Evolutionary conservation across 768 basidiomycete genomes (phyloP).

Genomic region (Lyophyllum decastes): DNA sequence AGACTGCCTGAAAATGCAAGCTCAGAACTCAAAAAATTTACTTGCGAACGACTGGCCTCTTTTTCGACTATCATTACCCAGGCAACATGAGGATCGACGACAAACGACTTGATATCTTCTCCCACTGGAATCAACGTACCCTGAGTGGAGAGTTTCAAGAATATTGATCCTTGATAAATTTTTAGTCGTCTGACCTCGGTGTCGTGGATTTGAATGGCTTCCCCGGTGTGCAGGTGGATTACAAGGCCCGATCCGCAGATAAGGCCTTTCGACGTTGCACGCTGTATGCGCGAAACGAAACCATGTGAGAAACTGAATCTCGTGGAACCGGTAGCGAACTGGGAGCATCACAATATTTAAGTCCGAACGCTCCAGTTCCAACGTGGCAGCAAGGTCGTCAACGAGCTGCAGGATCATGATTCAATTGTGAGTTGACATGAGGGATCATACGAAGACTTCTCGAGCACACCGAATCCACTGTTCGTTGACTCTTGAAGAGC

Average conservation of each 20-base stretch:
- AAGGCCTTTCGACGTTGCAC: slow-evolving; percentile 89
- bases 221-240: slow-evolving; percentile 60
- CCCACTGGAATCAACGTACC: slow-evolving; percentile 75
- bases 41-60: slow-evolving; percentile 58
- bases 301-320: background rate
- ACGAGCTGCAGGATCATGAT: slow-evolving; percentile 56
- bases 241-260: slow-evolving; percentile 67
- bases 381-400: slow-evolving; percentile 87
- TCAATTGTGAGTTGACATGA: background rate
- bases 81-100: slow-evolving; percentile 49
- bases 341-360: slow-evolving; percentile 67
- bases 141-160: slow-evolving; percentile 35
- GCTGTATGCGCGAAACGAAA: slow-evolving; percentile 41
- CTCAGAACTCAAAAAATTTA: background rate
- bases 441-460: background rate
- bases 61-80: slow-evolving; percentile 95
- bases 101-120: slow-evolving; percentile 68
- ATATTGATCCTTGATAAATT: background rate
- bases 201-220: slow-evolving; percentile 49
- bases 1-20: slow-evolving; percentile 76
- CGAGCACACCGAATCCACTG: slow-evolving; percentile 68
- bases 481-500: slow-evolving; percentile 76
- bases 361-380: slow-evolving; percentile 70
- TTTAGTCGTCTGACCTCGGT: slow-evolving; percentile 47
- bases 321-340: background rate